A percentile compares a stretch with the other conserved stretches of the same genome.
Evolutionary conservation across 2,329 filamentous ascomycete species (phyloP).

Genomic region (Talaromyces sp.): DNA sequence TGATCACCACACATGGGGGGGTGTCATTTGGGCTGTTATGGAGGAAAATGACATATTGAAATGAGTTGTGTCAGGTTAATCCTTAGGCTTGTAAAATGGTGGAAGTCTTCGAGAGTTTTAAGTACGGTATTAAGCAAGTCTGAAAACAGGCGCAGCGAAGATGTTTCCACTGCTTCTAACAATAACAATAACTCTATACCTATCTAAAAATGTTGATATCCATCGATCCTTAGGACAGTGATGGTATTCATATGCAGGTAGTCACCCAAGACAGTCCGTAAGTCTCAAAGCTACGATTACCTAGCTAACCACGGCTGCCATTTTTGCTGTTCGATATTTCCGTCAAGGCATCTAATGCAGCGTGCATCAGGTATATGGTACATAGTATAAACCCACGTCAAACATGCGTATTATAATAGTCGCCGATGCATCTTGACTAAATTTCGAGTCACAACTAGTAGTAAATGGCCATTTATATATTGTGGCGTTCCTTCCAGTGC

Average conservation of each 20-base stretch:
- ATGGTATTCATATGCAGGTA: neutral
- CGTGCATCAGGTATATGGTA: neutral
- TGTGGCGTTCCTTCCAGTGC: neutral
- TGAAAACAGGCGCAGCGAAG: neutral
- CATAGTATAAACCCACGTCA: neutral
- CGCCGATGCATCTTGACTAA: neutral
- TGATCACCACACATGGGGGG: neutral
- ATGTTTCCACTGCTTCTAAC: neutral
- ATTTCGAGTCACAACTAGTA: neutral
- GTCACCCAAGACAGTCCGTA: neutral
- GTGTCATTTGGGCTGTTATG: neutral
- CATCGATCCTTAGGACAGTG: neutral
- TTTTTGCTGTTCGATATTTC: neutral
- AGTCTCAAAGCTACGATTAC: neutral
- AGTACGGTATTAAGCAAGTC: neutral
- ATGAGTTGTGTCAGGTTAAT: neutral
- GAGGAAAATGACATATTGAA: neutral
- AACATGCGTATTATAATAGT: neutral
- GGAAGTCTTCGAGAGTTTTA: neutral
- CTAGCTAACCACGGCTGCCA: neutral
- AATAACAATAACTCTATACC: neutral
- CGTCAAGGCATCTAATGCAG: neutral
- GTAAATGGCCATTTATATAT: neutral
- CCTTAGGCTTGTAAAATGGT: neutral
- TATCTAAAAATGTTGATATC: neutral